Base-by-base conservation (phyloP, 163 green algal species). In the Chlorella variabilis region DNA sequence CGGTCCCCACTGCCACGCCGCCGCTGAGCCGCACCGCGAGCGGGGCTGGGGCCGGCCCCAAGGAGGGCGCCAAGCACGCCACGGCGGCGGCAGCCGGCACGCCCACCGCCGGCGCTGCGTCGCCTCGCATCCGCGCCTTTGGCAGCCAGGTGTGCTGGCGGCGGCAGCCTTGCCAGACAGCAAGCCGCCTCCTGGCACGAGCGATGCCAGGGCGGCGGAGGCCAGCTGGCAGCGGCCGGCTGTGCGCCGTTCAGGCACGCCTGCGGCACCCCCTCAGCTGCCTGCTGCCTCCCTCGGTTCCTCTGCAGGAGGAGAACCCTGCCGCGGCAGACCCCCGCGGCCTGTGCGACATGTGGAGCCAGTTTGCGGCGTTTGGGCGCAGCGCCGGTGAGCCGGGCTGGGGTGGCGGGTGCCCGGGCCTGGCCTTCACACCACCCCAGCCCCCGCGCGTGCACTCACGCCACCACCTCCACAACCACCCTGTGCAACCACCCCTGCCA, bases 1-100 rank as follows among this genome's bases (percentile, higher is more conserved):
- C 18, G 8, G 9, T 11, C 29, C 11, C n/a, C 27, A 21, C n/a
- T 2, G 15, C n/a, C 8, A 31, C 41, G 27, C 25, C 56, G 38
- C 66, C 39, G 36, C 73, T 71, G 38, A 80, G 54, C 73, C 73
- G 54, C 36, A 66, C 39, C 9, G 9, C 27, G 54, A 70, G 59
- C 59, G 59, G 59, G 59, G 6, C 8, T 67, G n/a, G 4, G 51
- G 45, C 45, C 11, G 45, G 5, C 9, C 54, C 23, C 54, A 63
- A 63, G 54, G 18, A n/a, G 8, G 54, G 23, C 6, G 54, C 18
- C 54, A 63, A 29, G 54, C 54, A 33, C 11, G 45, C 45, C 11
- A 15, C 45, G 54, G 54, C 23, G 54, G 54, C 54, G 23, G 54
- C 54, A 29, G 54, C 54, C 23, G 23, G 18, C 54, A 33, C 20